phyloP scores from a whole-genome alignment of 305 asterid genomes.

The Fraxinus platypoda region DNA sequence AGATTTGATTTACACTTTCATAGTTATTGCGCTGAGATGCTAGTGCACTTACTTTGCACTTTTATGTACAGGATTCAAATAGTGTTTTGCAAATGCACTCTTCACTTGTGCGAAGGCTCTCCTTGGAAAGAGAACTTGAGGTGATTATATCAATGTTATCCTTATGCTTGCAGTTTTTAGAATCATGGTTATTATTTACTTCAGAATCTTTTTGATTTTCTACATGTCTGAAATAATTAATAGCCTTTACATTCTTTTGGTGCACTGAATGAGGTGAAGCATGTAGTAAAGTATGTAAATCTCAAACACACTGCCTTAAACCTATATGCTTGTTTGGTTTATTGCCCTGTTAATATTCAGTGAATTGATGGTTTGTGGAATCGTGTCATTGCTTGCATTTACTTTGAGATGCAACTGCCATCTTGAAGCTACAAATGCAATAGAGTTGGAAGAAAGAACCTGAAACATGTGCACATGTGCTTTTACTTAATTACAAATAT shows the following conservation, averaged over 20 bases:
- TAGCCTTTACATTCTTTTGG: background rate
- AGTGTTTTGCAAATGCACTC: slow-evolving; percentile 74
- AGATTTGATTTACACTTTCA: slow-evolving; percentile 17
- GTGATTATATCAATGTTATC: slow-evolving; percentile 33
- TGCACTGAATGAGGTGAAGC: background rate
- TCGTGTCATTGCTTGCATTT: slow-evolving; percentile 1
- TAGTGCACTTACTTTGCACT: slow-evolving; percentile 16
- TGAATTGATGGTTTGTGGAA: slow-evolving; percentile 1
- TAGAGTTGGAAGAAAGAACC: background rate
- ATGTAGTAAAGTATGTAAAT: background rate
- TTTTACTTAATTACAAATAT: background rate
- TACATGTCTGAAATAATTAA: background rate
- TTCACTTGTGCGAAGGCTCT: slow-evolving; percentile 69
- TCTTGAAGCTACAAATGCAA: background rate
- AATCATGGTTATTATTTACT: background rate
- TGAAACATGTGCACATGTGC: background rate
- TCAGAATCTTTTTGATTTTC: background rate
- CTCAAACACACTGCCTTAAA: slow-evolving; percentile 9
- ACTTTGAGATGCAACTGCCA: slow-evolving; percentile 7
- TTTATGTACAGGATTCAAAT: slow-evolving; percentile 50
- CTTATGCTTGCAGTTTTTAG: background rate
- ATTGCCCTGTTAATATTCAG: background rate
- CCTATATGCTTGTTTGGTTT: background rate
- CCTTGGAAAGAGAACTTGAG: slow-evolving; percentile 78
- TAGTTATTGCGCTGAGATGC: slow-evolving; percentile 1